phyloP scores from a whole-genome alignment of 208 protist genomes.

The Trypanosoma melophagium region DNA sequence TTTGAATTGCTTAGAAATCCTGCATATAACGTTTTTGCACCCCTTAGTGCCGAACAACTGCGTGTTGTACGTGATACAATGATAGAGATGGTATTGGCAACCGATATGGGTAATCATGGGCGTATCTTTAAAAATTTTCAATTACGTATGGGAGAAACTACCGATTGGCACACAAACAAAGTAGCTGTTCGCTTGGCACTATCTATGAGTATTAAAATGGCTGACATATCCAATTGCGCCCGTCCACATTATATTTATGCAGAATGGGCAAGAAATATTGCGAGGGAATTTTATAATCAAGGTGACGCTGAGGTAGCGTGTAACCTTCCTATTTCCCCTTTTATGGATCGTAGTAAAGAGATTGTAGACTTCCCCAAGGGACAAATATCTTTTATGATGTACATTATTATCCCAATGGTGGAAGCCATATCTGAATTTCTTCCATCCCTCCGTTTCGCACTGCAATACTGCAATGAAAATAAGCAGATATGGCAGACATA shows the following conservation, averaged over 20 bases:
- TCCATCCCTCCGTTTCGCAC: conserved; percentile 74
- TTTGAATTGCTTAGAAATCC: conserved; percentile 85
- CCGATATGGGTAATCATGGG: conserved; percentile 93
- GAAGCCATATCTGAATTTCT: conserved; percentile 84
- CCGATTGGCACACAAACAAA: conserved; percentile 70
- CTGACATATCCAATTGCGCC: conserved; percentile 93
- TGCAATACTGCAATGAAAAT: conserved; percentile 82
- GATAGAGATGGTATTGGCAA: conserved; percentile 92
- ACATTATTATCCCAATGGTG: conserved; percentile 89
- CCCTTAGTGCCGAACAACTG: conserved; percentile 74
- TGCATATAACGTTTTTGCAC: conserved; percentile 83
- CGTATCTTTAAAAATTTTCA: conserved; percentile 87
- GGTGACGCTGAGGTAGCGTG: conserved; percentile 88
- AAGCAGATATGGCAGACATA: conserved; percentile 78
- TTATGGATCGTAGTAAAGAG: conserved; percentile 89
- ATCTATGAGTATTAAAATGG: conserved; percentile 93
- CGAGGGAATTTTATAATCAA: conserved; percentile 92
- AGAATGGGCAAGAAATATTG: conserved; percentile 92
- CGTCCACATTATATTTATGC: conserved; percentile 86
- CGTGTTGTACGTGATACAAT: conserved; percentile 84
- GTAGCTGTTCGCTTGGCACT: conserved; percentile 89
- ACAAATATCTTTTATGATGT: conserved; percentile 92
- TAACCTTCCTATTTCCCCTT: conserved; percentile 86
- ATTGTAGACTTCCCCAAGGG: conserved; percentile 83
- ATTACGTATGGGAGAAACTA: conserved; percentile 67